Evolutionary conservation across 108 stramenopile species (phyloP).

Genomic region (Thalassiosira profunda): DNA sequence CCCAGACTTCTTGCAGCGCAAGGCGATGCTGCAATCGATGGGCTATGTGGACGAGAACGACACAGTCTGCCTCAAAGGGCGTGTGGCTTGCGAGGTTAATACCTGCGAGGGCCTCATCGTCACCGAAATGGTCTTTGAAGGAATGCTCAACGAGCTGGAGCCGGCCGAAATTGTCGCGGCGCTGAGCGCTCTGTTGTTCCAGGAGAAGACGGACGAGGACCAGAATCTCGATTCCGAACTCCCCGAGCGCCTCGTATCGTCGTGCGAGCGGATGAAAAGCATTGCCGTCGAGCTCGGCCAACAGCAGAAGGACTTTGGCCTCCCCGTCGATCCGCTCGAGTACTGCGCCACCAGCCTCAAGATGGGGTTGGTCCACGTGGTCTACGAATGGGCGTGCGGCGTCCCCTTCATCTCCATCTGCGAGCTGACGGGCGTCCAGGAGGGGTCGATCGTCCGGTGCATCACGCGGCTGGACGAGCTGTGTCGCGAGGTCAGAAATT

Average conservation of each 20-base stretch:
- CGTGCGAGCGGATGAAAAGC: constrained; percentile 76
- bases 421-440: constrained; percentile 93
- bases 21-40: constrained; percentile 86
- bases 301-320: constrained; percentile 84
- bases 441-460: constrained; percentile 96
- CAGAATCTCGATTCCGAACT: constrained; percentile 82
- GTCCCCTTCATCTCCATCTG: constrained; percentile 93
- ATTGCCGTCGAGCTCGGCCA: constrained; percentile 82
- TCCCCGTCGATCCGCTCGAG: constrained; percentile 85
- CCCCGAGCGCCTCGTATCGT: constrained; percentile 68
- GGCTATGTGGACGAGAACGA: constrained; percentile 91
- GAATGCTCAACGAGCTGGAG: constrained; percentile 92
- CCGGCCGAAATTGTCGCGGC: constrained; percentile 96
- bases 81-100: constrained; percentile 96
- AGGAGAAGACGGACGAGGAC: constrained; percentile 85
- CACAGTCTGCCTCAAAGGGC: constrained; percentile 93
- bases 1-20: constrained; percentile 93
- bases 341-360: constrained; percentile 85
- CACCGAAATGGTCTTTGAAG: constrained; percentile 98
- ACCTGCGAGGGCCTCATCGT: constrained; percentile 95
- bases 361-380: constrained; percentile 96
- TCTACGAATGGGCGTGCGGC: constrained; percentile 98
- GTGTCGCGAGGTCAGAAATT: constrained; percentile 96
- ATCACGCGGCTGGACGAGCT: constrained; percentile 98
- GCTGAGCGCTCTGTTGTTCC: constrained; percentile 93